Percentiles rank a stretch among this genome's conserved stretches.
phyloP scores from a whole-genome alignment of 352 stramenopile species.

The Hyaloperonospora brassicae region DNA sequence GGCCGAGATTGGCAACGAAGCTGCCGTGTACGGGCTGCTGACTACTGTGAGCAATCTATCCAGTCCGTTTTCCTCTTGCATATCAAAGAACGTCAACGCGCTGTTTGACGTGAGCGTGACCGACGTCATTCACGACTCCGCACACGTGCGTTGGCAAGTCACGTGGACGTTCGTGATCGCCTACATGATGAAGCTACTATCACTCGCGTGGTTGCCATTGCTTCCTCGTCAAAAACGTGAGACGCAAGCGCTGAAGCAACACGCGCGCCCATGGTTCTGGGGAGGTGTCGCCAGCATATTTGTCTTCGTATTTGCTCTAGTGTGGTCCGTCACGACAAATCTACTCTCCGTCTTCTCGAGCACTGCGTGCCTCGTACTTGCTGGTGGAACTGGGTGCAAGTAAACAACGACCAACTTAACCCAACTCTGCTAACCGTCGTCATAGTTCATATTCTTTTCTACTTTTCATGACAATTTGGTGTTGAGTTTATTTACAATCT shows the following conservation, averaged over 20 bases:
- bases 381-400: conserved; percentile 25
- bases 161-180: conserved; percentile 35
- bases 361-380: conserved; percentile 50
- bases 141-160: conserved; percentile 28
- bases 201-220: conserved; percentile 41
- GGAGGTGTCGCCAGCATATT: conserved; percentile 29
- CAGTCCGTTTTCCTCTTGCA: conserved; percentile 33
- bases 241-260: conserved; percentile 39
- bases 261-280: conserved; percentile 26
- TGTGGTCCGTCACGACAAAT: conserved; percentile 56
- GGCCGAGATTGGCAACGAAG: conserved; percentile 45
- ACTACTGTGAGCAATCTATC: conserved; percentile 45
- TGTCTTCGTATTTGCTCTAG: conserved; percentile 38
- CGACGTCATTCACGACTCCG: conserved; percentile 31
- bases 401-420: too few species aligned
- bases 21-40: conserved; percentile 44
- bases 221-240: conserved; percentile 53
- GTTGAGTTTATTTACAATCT: too few species aligned
- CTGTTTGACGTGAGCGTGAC: conserved; percentile 31
- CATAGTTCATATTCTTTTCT: too few species aligned
- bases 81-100: conserved; percentile 36
- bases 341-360: conserved; percentile 46
- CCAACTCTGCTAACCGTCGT: too few species aligned
- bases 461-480: too few species aligned
- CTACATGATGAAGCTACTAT: conserved; percentile 43